These are phyloP conservation scores for Ogataea methanolica DNA, from an alignment of 805 yeast genomes.

Conservation along the genomic window DNA sequence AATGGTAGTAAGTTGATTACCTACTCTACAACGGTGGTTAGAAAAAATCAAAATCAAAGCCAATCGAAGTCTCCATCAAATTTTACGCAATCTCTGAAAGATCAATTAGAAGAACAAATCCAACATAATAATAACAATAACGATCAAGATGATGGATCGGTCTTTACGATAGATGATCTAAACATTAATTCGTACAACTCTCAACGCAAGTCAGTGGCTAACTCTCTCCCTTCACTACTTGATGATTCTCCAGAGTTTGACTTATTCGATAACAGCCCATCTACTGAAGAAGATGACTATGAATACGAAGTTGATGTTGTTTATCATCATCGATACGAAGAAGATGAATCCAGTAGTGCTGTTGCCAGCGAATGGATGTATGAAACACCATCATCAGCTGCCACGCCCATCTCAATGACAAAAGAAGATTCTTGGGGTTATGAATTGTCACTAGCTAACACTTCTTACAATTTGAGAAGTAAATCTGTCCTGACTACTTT, in stretches of 20 bases:
- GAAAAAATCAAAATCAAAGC: background rate
- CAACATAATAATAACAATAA: constrained; percentile 2
- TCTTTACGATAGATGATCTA: constrained; percentile 20
- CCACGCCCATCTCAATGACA: background rate
- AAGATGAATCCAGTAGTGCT: constrained; percentile 1
- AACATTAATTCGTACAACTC: constrained; percentile 15
- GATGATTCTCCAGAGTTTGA: constrained; percentile 15
- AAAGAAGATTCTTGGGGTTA: constrained; percentile 8
- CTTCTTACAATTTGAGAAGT: constrained; percentile 1
- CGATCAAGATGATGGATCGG: constrained; percentile 12
- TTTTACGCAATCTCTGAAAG: background rate
- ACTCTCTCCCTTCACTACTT: constrained; percentile 20
- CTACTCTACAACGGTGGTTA: constrained; percentile 12
- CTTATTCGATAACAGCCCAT: constrained; percentile 3
- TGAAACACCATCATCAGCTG: background rate
- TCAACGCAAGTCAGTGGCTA: constrained; percentile 13
- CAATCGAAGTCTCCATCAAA: background rate
- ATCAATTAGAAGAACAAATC: background rate
- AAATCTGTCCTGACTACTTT: background rate
- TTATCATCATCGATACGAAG: constrained; percentile 1
- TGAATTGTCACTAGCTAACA: constrained; percentile 8
- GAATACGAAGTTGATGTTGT: constrained; percentile 11
- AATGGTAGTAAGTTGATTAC: constrained; percentile 10
- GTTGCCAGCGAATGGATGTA: constrained; percentile 4
- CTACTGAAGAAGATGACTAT: constrained; percentile 11